Evolutionary conservation across 176 grass and related monocot genomes (phyloP), one percentile per base, ranked within the genome.

Genomic region (Oryza glaberrima): DNA sequence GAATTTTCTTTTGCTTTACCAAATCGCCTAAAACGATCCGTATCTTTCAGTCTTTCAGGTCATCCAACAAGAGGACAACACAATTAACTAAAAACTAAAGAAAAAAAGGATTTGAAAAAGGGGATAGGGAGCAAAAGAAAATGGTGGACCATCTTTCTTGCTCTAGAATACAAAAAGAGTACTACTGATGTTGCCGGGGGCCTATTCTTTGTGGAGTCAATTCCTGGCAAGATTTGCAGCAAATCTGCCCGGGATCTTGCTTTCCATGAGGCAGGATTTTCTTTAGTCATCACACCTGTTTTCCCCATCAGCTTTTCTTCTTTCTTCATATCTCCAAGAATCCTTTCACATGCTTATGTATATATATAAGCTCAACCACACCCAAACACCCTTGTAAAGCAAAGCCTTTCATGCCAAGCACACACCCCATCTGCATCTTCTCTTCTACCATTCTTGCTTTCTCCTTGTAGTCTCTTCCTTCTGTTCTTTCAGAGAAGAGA

Each of bases 201-300:
- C 60, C 61, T 26, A 74, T 80, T 76, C 51, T 71, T 72, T 9
- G 26, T 71, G 81, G 81, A 70, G 84, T 83, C 78, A 91, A 94
- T 90, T 94, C 84, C 41, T 84, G 69, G 54, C 84, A 88, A 97
- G 92, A 94, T 97, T 88, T 92, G 89, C 82, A 82, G 67, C 11
- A 97, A 90, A 97, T 97, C 92, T 77, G 76, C 81, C 64, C 79
- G 65, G 85, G 90, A 97, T 97, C 90, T 88, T 87, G 83, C 92
- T 97, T 92, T 94, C 84, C 85, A 82, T 60, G 81, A 34, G 82
- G 49, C 61, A 47, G 46, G 94, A 92, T 93, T 96, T 96, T 82
- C 84, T 83, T 87, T 30, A 65, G 81, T 69, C 81, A 81, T 26
- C 67, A 66, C 82, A 85, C 73, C 10, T 69, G 16, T 61, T 69